These are phyloP conservation scores for Piloderma croceum DNA, from an alignment of 768 basidiomycete species.

Conservation along the genomic window DNA sequence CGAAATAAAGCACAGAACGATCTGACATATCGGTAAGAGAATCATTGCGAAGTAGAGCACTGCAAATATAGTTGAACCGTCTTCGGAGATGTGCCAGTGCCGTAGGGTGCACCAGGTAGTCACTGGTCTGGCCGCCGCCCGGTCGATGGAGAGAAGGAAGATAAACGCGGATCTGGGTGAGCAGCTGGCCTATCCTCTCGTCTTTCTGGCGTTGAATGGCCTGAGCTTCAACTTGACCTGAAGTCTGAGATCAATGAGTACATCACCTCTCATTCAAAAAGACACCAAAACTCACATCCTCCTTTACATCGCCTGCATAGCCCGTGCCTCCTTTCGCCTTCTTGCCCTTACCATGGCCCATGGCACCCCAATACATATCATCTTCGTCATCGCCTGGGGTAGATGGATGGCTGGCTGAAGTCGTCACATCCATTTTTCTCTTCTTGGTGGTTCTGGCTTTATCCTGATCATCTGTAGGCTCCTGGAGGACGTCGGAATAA, in stretches of 20 bases:
- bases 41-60: conserved; percentile 82
- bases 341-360: not conserved
- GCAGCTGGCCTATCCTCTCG: conserved; percentile 60
- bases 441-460: conserved; percentile 34
- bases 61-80: conserved; percentile 85
- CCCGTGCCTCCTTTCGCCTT: conserved; percentile 53
- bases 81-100: conserved; percentile 86
- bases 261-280: no score
- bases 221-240: conserved; percentile 76
- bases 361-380: conserved; percentile 19
- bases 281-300: conserved; percentile 81
- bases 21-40: conserved; percentile 94
- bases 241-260: no score
- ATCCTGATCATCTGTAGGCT: conserved; percentile 21
- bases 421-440: conserved; percentile 37
- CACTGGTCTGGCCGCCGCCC: conserved; percentile 75
- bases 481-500: conserved; percentile 52
- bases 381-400: conserved; percentile 27
- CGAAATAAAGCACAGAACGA: conserved; percentile 77
- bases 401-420: conserved; percentile 22
- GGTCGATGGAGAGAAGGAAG: conserved; percentile 75
- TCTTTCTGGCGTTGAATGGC: conserved; percentile 72
- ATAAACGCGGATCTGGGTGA: conserved; percentile 71
- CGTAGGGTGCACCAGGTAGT: conserved; percentile 90
- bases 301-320: conserved; percentile 77